Base-by-base conservation (phyloP, 2,329 filamentous ascomycete species). In the Pyrenochaeta sp. region DNA sequence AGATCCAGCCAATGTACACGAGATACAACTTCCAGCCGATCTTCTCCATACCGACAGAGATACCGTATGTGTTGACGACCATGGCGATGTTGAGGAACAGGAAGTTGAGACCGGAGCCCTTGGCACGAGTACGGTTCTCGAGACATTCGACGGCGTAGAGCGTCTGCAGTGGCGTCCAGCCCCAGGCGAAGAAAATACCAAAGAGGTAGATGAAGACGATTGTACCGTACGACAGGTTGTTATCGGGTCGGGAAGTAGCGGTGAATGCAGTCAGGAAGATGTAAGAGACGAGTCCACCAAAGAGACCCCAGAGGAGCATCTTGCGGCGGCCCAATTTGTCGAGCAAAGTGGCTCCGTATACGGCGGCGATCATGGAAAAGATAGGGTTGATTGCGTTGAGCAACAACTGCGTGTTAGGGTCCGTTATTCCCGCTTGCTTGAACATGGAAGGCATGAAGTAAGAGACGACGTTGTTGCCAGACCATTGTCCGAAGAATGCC, bases 401-500 rank as follows among this genome's bases (percentile, higher is more conserved):
- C 17, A 74, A 53, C 8, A 74, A 60, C 41, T 73, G 69, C 9
- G 61, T 68, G 47, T 66, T 60, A 1, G 66, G 61, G 31, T 67
- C 55, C 1, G 44, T 59, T 39, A 74, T 73, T 17, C 71, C 72
- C 1, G 69, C 72, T 4, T 68, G 52, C 23, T 68, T 59, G 32
- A 72, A 51, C 42, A 49, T 40, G 20, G 44, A 39, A 0, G 67
- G 67, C 61, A 71, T 61, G 41, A 67, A 51, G 15, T 48, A 51
- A 13, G 24, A 32, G 22, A 72, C 67, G 6, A 72, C 71, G 40
- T 69, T 71, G 54, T 73, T 73, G 1, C 72, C 72, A 5, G 51
- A 61, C 68, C 68, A 72, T 45, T 75, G 72, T 1, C 72, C 72
- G 27, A 74, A 75, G 51, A 72, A 73, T 1, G 69, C 64, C 69